These are phyloP conservation scores for Globisporangium sylvaticum DNA, from an alignment of 352 stramenopile species.

Conservation along the genomic window DNA sequence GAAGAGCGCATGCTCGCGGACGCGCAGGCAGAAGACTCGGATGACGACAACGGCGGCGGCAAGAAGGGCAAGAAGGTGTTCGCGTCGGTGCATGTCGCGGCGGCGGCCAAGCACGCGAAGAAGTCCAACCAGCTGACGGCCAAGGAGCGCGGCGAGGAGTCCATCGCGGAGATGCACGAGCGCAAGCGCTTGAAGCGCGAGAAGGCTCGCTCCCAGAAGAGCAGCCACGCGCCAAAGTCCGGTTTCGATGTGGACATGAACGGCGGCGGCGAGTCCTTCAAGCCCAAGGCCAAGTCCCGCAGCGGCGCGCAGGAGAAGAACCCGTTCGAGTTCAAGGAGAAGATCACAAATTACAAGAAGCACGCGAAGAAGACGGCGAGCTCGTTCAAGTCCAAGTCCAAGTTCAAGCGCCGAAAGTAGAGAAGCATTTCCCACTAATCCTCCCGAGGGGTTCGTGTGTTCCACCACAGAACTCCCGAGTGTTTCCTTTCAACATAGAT, in stretches of 20 bases:
- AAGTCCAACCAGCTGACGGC: constrained; percentile 55
- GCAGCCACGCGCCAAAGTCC: constrained; percentile 39
- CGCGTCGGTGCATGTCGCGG: constrained; percentile 72
- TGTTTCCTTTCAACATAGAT: neutral
- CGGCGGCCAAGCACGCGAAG: constrained; percentile 78
- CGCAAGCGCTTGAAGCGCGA: constrained; percentile 78
- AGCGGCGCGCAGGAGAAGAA: constrained; percentile 45
- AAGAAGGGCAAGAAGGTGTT: constrained; percentile 68
- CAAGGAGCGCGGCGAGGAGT: constrained; percentile 63
- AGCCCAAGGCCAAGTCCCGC: constrained; percentile 35
- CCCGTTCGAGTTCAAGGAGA: constrained; percentile 87
- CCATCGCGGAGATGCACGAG: constrained; percentile 75
- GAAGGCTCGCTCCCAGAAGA: constrained; percentile 54
- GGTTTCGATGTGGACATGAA: constrained; percentile 83
- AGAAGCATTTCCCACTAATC: neutral
- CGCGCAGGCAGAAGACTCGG: constrained; percentile 36
- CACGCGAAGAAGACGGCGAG: constrained; percentile 82
- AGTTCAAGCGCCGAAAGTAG: constrained; percentile 84
- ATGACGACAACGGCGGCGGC: constrained; percentile 23
- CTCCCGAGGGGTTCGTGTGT: neutral
- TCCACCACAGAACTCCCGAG: neutral
- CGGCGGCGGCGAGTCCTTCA: constrained; percentile 18
- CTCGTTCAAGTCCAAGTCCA: constrained; percentile 90
- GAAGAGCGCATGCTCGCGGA: constrained; percentile 79
- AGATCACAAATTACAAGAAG: constrained; percentile 89